phyloP scores from a whole-genome alignment of 2,329 filamentous ascomycete genomes.

The Cladosporium sp. region DNA sequence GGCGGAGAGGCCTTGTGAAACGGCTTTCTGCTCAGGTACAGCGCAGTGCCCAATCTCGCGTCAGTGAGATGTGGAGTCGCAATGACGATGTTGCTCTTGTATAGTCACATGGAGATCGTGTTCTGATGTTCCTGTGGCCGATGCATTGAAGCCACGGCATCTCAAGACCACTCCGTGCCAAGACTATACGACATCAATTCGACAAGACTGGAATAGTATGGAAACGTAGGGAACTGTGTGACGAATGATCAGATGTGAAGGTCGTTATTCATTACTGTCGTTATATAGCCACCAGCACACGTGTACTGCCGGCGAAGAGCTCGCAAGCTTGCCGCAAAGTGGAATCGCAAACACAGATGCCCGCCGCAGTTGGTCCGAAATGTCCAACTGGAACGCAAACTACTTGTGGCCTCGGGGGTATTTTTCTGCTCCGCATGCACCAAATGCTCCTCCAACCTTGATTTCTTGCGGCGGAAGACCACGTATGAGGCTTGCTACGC shows the following conservation, averaged over 20 bases:
- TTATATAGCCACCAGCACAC: slow-evolving; percentile 15
- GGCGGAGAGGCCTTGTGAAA: not conserved
- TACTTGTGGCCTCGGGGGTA: not conserved
- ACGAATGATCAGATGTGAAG: not conserved
- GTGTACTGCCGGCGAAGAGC: not conserved
- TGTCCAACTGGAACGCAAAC: not conserved
- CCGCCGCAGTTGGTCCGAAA: not conserved
- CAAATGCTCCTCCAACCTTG: not conserved
- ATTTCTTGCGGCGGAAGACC: not conserved
- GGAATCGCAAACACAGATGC: not conserved
- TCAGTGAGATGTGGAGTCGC: slow-evolving; percentile 1
- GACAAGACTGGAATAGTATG: not conserved
- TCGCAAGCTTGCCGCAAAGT: not conserved
- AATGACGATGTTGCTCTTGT: slow-evolving; percentile 10
- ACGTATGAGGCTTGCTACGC: not conserved
- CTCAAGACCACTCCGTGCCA: not conserved
- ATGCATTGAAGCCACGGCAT: not conserved
- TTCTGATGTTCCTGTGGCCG: slow-evolving; percentile 2
- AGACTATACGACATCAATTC: not conserved
- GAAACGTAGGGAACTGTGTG: not conserved
- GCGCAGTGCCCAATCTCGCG: not conserved
- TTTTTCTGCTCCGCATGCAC: not conserved
- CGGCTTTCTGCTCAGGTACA: slow-evolving; percentile 12
- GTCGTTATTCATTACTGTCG: slow-evolving; percentile 10
- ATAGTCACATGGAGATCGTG: not conserved